phyloP scores from a whole-genome alignment of 352 stramenopile genomes.

The Phytophthora macrochlamydospora region DNA sequence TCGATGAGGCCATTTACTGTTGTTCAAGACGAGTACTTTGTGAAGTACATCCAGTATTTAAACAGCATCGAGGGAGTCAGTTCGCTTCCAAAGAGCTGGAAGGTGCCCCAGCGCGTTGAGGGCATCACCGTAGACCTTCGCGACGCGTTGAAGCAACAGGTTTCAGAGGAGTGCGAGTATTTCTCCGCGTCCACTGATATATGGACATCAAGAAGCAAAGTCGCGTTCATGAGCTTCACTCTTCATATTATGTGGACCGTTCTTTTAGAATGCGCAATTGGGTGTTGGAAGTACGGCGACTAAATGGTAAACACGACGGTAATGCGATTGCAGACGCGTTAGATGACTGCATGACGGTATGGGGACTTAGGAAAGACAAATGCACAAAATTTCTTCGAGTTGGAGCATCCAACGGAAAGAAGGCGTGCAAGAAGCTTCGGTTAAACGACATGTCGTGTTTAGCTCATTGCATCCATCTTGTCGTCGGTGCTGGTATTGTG shows the following conservation, averaged over 20 bases:
- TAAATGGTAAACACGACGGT: neutral
- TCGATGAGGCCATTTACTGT: neutral
- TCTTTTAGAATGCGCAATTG: neutral
- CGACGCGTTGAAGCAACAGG: neutral
- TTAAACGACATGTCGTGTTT: neutral
- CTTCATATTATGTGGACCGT: neutral
- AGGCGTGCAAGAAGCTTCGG: neutral
- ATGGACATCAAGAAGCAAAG: neutral
- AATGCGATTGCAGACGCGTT: neutral
- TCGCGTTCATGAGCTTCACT: neutral
- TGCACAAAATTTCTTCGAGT: neutral
- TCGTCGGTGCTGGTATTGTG: conserved; percentile 8
- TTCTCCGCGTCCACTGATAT: neutral
- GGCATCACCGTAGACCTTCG: neutral
- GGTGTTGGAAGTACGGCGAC: neutral
- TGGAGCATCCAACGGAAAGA: neutral
- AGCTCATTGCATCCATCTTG: neutral
- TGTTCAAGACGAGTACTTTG: conserved; percentile 9
- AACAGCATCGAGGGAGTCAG: neutral
- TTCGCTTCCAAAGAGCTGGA: neutral
- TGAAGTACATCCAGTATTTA: neutral
- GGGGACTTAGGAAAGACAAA: neutral
- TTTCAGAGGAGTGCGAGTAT: neutral
- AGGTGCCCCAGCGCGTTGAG: neutral
- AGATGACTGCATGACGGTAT: neutral